phyloP scores from a whole-genome alignment of 768 basidiomycete species.

The Termitomyces sp. region DNA sequence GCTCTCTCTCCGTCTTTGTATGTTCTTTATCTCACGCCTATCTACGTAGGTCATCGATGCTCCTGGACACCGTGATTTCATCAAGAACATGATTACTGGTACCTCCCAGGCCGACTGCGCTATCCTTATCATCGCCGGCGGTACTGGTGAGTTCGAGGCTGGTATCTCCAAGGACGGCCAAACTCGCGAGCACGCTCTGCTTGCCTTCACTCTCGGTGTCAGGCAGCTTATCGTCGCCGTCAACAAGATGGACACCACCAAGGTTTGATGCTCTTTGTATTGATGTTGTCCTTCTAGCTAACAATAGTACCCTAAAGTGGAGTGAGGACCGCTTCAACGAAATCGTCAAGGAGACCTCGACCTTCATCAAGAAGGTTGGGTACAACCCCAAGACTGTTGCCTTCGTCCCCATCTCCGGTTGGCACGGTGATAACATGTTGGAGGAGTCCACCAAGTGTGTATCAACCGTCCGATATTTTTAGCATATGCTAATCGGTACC shows the following conservation, averaged over 20 bases:
- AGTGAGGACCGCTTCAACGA: constrained; percentile 99
- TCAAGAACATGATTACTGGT: constrained; percentile 99
- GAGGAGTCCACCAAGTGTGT: constrained; percentile 93
- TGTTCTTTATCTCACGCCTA: constrained; percentile 13
- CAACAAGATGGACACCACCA: constrained; percentile 99
- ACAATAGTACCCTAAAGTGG: constrained; percentile 59
- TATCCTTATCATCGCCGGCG: constrained; percentile 98
- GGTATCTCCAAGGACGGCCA: constrained; percentile 99
- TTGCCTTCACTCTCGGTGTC: constrained; percentile 99
- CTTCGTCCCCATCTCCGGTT: constrained; percentile 99
- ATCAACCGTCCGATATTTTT: constrained; percentile 6
- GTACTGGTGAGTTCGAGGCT: constrained; percentile 99
- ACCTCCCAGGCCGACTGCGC: constrained; percentile 99
- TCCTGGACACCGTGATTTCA: constrained; percentile 99
- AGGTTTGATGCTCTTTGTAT: constrained; percentile 42
- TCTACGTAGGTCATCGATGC: constrained; percentile 88
- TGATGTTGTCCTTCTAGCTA: neutral
- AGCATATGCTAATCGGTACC: constrained; percentile 12
- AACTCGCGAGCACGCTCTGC: constrained; percentile 99
- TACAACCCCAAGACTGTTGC: constrained; percentile 99
- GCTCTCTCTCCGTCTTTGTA: constrained; percentile 4
- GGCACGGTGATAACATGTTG: constrained; percentile 99
- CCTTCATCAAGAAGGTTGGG: constrained; percentile 99
- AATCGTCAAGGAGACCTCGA: constrained; percentile 97
- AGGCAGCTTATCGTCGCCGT: constrained; percentile 99